Percentiles rank a stretch among this genome's conserved stretches.
These are phyloP conservation scores for Trametes sp. DNA, from an alignment of 1,284 basidiomycete species.

Conservation along the genomic window DNA sequence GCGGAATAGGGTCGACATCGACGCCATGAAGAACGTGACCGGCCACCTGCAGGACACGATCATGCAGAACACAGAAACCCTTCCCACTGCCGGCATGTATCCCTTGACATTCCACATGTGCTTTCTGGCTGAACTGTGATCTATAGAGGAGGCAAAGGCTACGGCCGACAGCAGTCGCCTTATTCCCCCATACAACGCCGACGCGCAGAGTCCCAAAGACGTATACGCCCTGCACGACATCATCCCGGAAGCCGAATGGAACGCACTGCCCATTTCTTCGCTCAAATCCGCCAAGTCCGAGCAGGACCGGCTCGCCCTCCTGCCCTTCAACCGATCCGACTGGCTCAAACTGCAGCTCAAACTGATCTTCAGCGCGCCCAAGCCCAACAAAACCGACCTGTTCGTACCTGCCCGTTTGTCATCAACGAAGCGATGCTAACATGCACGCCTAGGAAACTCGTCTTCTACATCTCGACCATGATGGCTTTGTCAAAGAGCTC, in stretches of 20 bases:
- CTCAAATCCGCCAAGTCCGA: conserved; percentile 60
- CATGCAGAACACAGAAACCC: conserved; percentile 67
- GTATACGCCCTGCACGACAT: conserved; percentile 81
- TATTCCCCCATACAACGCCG: conserved; percentile 75
- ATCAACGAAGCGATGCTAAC: conserved; percentile 1
- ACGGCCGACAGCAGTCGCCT: conserved; percentile 68
- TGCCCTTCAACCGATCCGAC: conserved; percentile 69
- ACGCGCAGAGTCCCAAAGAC: conserved; percentile 71
- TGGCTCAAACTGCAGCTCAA: conserved; percentile 75
- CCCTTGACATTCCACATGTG: background rate
- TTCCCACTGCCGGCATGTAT: conserved; percentile 70
- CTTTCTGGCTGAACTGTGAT: conserved; percentile 3
- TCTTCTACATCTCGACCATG: conserved; percentile 83
- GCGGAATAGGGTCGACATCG: conserved; percentile 87
- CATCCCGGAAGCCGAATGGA: conserved; percentile 81
- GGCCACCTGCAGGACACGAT: conserved; percentile 84
- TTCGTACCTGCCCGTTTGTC: conserved; percentile 35
- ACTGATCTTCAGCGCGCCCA: conserved; percentile 49
- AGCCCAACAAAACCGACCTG: conserved; percentile 66
- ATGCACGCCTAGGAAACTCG: conserved; percentile 62
- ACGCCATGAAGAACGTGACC: conserved; percentile 84
- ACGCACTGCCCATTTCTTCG: conserved; percentile 60
- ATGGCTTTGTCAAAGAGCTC: conserved; percentile 68
- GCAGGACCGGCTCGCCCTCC: conserved; percentile 57
- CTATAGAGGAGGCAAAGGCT: conserved; percentile 69